Base-by-base conservation (phyloP, 192 early-diverging fungal species). In the Pilaira anomala region DNA sequence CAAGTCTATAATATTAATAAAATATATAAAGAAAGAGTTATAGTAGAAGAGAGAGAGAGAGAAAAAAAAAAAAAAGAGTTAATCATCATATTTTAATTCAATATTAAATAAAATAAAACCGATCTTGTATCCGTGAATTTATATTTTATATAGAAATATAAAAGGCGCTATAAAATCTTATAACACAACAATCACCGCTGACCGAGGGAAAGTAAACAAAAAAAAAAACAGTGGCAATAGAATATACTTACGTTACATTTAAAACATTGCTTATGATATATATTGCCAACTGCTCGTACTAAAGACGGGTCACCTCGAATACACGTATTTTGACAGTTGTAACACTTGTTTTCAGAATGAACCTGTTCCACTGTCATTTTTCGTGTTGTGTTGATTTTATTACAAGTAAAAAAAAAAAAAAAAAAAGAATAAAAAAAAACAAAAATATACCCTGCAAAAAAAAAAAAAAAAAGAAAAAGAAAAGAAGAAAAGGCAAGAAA, bases 1-100 rank as follows among this genome's bases (percentile, higher is more conserved):
- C 56, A 58, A 42, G 36, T 33, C 55, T 66, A 45, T 69, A 62
- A 67, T 80, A 84, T 52, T 83, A 75, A 80, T 84, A 48, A n/a
- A n/a, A n/a, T n/a, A n/a, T n/a, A n/a, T n/a, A n/a, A n/a, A n/a
- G n/a, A n/a, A n/a, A n/a, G n/a, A n/a, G n/a, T n/a, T n/a, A n/a
- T n/a, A n/a, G n/a, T n/a, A n/a, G n/a, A n/a, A n/a, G n/a, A n/a
- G n/a, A n/a, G n/a, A n/a, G n/a, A n/a, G n/a, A n/a, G n/a, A n/a
- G n/a, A n/a, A n/a, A n/a, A n/a, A n/a, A n/a, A n/a, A n/a, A n/a
- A n/a, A n/a, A n/a, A n/a, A n/a, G n/a, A n/a, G n/a, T n/a, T n/a
- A n/a, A n/a, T n/a, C n/a, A n/a, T n/a, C n/a, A n/a, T n/a, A n/a
- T n/a, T n/a, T n/a, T n/a, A n/a, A n/a, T n/a, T n/a, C n/a, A n/a